phyloP scores from a whole-genome alignment of 768 basidiomycete genomes.

The Arthromyces matolae region DNA sequence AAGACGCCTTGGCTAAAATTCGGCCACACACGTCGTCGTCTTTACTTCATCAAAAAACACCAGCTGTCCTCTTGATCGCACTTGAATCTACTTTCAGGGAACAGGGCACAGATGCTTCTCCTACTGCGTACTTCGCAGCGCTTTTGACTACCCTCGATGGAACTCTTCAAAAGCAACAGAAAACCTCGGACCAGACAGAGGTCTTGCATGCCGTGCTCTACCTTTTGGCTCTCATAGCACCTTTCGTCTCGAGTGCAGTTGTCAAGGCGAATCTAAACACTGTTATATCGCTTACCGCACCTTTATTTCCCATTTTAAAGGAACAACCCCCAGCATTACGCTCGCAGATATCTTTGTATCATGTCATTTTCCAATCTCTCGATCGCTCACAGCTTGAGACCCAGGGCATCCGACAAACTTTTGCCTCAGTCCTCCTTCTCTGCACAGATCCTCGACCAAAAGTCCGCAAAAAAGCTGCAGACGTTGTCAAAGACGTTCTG shows the following conservation, averaged over 20 bases:
- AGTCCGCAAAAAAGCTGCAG: constrained; percentile 87
- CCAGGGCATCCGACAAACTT: constrained; percentile 71
- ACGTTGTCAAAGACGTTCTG: constrained; percentile 77
- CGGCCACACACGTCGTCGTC: constrained; percentile 79
- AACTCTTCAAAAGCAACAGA: constrained; percentile 59
- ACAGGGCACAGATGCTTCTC: constrained; percentile 58
- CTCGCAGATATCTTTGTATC: constrained; percentile 80
- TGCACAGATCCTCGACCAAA: constrained; percentile 89
- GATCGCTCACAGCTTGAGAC: constrained; percentile 69
- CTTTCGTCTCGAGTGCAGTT: constrained; percentile 77
- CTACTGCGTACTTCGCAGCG: constrained; percentile 95
- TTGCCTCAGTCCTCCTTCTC: constrained; percentile 79
- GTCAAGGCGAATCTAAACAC: constrained; percentile 72
- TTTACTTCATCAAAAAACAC: constrained; percentile 84
- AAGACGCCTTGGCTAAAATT: constrained; percentile 76
- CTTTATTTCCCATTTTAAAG: constrained; percentile 67
- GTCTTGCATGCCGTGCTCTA: constrained; percentile 83
- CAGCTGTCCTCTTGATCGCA: constrained; percentile 80
- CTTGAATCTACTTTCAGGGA: constrained; percentile 79
- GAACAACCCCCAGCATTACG: constrained; percentile 76
- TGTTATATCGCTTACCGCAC: constrained; percentile 69
- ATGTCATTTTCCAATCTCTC: constrained; percentile 62
- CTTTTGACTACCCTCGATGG: constrained; percentile 81
- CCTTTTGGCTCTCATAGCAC: constrained; percentile 71
- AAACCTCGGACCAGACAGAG: constrained; percentile 58